These are phyloP conservation scores for Aureobasidium zeae DNA, from an alignment of 2,329 filamentous ascomycete species.

Conservation along the genomic window DNA sequence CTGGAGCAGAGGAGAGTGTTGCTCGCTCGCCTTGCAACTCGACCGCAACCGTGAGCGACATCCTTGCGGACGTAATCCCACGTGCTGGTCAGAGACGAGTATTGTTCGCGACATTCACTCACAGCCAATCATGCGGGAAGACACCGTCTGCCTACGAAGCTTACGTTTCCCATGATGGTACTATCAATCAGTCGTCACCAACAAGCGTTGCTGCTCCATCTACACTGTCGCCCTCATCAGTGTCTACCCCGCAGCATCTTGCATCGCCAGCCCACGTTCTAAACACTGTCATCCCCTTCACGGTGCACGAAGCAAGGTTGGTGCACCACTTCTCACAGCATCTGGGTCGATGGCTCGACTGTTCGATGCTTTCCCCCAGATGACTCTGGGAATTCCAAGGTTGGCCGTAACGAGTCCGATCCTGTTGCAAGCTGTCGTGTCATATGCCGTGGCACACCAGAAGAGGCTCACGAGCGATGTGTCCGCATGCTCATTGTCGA, in stretches of 20 bases:
- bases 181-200: not conserved
- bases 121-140: too few species aligned
- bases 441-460: not conserved
- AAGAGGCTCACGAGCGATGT: constrained; percentile 8
- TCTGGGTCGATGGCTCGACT: constrained; percentile 7
- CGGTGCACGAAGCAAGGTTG: not conserved
- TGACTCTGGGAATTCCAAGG: not conserved
- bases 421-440: constrained; percentile 1
- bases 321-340: not conserved
- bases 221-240: not conserved
- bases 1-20: not conserved
- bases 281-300: not conserved
- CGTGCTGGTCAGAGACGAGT: too few species aligned
- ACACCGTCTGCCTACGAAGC: too few species aligned
- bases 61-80: too few species aligned
- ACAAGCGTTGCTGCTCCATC: not conserved
- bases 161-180: too few species aligned
- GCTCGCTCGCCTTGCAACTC: too few species aligned
- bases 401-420: not conserved
- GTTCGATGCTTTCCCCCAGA: not conserved
- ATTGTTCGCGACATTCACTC: too few species aligned
- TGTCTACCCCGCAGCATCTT: not conserved
- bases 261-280: not conserved
- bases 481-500: constrained; percentile 4
- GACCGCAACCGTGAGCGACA: too few species aligned